phyloP scores from a whole-genome alignment of 176 grass and related monocot genomes.

The Lolium perenne region DNA sequence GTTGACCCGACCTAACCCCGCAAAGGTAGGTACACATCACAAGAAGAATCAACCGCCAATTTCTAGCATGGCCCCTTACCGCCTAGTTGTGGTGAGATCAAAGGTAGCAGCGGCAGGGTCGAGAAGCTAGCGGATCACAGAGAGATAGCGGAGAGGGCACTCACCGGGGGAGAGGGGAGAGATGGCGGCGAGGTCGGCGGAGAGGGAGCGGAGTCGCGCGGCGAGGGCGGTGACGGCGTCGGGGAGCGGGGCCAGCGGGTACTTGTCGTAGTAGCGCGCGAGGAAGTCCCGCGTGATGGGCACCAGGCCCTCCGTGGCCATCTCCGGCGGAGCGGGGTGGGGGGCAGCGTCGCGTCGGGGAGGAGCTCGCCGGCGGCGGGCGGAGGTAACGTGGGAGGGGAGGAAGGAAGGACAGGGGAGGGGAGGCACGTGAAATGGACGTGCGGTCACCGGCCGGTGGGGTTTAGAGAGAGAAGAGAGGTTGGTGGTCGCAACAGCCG shows the following conservation, averaged over 20 bases:
- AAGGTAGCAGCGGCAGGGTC: neutral
- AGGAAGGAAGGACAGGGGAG: neutral
- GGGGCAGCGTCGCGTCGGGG: neutral
- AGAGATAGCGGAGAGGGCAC: neutral
- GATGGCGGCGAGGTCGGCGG: slow-evolving; percentile 53
- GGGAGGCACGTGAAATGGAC: slow-evolving; percentile 30
- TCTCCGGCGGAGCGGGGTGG: slow-evolving; percentile 27
- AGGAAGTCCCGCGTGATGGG: slow-evolving; percentile 92
- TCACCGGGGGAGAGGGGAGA: slow-evolving; percentile 58
- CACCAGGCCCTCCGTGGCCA: slow-evolving; percentile 79
- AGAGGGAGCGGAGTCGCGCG: slow-evolving; percentile 56
- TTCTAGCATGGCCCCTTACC: no score
- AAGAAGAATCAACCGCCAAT: slow-evolving; percentile 1
- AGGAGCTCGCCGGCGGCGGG: slow-evolving; percentile 6
- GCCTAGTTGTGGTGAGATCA: slow-evolving; percentile 11
- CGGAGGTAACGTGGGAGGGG: slow-evolving; percentile 11
- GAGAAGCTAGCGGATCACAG: slow-evolving; percentile 20
- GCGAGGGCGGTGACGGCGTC: slow-evolving; percentile 52
- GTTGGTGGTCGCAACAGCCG: neutral
- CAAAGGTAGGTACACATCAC: neutral
- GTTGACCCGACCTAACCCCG: neutral
- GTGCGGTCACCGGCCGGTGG: slow-evolving; percentile 42
- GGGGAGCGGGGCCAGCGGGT: slow-evolving; percentile 56
- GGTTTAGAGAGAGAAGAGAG: neutral
- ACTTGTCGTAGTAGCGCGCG: slow-evolving; percentile 90